Evolutionary conservation across 192 early-diverging fungal genomes (phyloP).

Genomic region (Coemansia sp.): DNA sequence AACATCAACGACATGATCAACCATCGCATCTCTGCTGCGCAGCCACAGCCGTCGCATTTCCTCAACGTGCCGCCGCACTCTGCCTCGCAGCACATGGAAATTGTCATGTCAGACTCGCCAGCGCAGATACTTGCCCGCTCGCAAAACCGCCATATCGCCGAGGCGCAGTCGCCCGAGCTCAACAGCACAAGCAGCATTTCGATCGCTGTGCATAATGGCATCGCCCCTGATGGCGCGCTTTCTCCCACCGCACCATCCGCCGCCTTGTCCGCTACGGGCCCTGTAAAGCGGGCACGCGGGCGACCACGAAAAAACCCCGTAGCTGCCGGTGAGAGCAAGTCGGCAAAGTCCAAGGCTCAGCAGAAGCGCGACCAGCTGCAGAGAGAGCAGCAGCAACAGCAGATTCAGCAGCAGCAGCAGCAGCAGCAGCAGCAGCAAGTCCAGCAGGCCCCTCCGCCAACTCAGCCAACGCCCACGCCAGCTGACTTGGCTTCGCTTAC

Average conservation of each 20-base stretch:
- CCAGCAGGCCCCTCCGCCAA: constrained; percentile 3
- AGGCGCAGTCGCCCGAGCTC: constrained; percentile 44
- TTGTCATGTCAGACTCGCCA: constrained; percentile 11
- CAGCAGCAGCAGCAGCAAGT: constrained; percentile 12
- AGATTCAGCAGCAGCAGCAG: no score
- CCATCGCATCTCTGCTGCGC: constrained; percentile 10
- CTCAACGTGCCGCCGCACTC: constrained; percentile 14
- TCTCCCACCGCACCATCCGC: constrained; percentile 7
- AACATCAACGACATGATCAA: not conserved
- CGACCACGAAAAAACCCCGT: constrained; percentile 51
- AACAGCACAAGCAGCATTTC: constrained; percentile 6
- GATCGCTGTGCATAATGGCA: constrained; percentile 3
- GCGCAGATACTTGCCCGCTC: constrained; percentile 37
- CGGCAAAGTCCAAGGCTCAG: constrained; percentile 25
- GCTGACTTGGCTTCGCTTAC: constrained; percentile 42
- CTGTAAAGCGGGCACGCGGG: constrained; percentile 39
- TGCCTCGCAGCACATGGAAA: constrained; percentile 12
- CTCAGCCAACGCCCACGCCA: constrained; percentile 28
- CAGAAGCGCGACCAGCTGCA: constrained; percentile 26
- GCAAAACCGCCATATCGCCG: constrained; percentile 24
- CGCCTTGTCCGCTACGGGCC: constrained; percentile 10
- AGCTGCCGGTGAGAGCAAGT: constrained; percentile 18
- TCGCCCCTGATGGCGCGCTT: not conserved
- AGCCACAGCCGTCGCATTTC: constrained; percentile 27
- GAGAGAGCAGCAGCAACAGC: no score